phyloP scores from a whole-genome alignment of 1,139 yeast species.

The Taphrina wiesneri region DNA sequence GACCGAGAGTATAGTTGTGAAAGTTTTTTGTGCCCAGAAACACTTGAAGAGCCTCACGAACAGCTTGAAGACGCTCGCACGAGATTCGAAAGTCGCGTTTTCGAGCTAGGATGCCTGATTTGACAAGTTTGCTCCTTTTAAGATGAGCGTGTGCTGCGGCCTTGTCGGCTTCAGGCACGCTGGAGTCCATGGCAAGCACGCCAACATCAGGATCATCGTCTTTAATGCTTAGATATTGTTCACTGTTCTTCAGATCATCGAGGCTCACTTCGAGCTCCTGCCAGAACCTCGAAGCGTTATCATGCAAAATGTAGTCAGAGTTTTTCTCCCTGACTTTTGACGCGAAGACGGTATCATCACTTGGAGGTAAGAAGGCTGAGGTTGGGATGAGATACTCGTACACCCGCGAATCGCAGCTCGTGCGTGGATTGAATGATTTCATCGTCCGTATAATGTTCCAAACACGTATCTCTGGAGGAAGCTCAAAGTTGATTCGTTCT shows the following conservation, averaged over 20 bases:
- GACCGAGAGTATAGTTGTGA: conserved; percentile 92
- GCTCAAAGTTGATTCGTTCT: conserved; percentile 64
- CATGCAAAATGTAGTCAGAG: background rate
- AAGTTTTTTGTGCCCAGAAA: conserved; percentile 90
- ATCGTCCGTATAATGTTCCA: conserved; percentile 94
- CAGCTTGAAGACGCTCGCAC: conserved; percentile 57
- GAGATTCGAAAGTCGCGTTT: conserved; percentile 67
- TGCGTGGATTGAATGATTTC: conserved; percentile 90
- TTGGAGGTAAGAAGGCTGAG: conserved; percentile 85
- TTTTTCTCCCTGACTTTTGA: conserved; percentile 46
- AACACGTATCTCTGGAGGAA: conserved; percentile 83
- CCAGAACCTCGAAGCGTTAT: conserved; percentile 22
- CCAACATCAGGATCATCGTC: conserved; percentile 20
- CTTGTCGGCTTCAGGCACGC: conserved; percentile 17
- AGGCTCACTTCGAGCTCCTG: background rate
- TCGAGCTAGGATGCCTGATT: conserved; percentile 45
- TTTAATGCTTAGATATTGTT: background rate
- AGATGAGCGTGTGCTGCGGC: conserved; percentile 21
- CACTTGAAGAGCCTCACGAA: conserved; percentile 67
- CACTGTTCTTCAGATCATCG: background rate
- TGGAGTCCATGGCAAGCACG: conserved; percentile 11
- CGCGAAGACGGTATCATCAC: conserved; percentile 67
- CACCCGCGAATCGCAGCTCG: conserved; percentile 89
- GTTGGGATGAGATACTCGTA: conserved; percentile 93
- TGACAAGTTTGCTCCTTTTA: conserved; percentile 47